Evolutionary conservation across 2,329 filamentous ascomycete species (phyloP), one percentile per base, ranked within the genome.

Genomic region (Gremmenia infestans): DNA sequence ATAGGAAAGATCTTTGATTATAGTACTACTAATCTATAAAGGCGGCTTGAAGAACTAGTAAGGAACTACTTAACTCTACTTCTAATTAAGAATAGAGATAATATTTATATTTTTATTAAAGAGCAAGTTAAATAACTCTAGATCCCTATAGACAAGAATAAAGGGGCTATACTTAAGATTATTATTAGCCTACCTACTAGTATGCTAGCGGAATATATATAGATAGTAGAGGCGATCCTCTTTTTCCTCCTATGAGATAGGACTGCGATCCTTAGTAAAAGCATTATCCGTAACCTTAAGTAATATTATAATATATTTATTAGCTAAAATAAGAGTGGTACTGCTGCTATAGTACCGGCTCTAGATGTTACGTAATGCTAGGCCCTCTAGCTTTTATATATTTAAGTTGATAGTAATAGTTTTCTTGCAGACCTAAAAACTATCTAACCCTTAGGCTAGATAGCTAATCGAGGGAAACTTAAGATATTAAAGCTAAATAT

Each of bases 11-110:
- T 54, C 39, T 11, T 45, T 39, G 35, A 50, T 58, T 17, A 40
- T 25, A 48, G 49, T 36, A 55, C 14, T 58, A 8, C 28, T 55
- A 23, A 67, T 52, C 65, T 60, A 68, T 45, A 66, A 56, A 7
- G 66, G 65, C 14, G 61, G 65, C 22, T 56, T 61, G 55, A 67
- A 67, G 52, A 65, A 63, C 52, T 67, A 62, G 12, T 19, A 55
- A 48, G 64, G 61, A 19, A 67, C 62, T 39, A 67, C 54, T 19
- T 60, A 62, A 57, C 62, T 65, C 66, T 63, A 67, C 57, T 68
- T 63, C 64, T 63, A 67, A 50, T 67, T 61, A 28, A 67, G 52
- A 51, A 67, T 58, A 32, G 60, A 60, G 53, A 60, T 48, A 28
- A 67, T 61, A 14, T 60, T 47, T 55, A 56, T 67, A 39, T 57